phyloP scores from a whole-genome alignment of 2,329 filamentous ascomycete genomes.

The Penicillium corylophilum region DNA sequence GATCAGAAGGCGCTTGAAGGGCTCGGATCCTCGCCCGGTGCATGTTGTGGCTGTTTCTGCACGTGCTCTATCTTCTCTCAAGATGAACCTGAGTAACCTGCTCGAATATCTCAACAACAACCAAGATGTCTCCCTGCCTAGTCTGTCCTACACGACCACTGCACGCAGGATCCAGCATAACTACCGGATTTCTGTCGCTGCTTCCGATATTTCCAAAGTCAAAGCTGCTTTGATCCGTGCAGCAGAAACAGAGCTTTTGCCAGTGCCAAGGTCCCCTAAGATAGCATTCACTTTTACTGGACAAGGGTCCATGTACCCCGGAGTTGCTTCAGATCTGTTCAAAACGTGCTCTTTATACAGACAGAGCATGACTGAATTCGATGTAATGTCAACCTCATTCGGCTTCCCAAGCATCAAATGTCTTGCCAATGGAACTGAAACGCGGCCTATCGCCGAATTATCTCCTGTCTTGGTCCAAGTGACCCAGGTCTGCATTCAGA shows the following conservation, averaged over 20 bases:
- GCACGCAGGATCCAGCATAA: constrained; percentile 62
- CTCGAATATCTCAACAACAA: constrained; percentile 53
- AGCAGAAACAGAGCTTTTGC: too few relatives aligned
- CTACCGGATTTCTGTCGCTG: neutral
- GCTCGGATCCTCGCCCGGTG: constrained; percentile 50
- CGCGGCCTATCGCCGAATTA: too few relatives aligned
- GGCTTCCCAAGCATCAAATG: too few relatives aligned
- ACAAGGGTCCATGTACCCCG: neutral
- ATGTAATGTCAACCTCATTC: too few relatives aligned
- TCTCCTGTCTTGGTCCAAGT: constrained; percentile 35
- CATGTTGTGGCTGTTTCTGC: constrained; percentile 59
- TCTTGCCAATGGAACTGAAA: neutral
- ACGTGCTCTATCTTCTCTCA: constrained; percentile 47
- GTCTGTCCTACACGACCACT: constrained; percentile 63
- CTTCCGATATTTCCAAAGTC: neutral
- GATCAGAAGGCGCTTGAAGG: constrained; percentile 17
- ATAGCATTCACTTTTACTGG: constrained; percentile 7
- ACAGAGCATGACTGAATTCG: neutral
- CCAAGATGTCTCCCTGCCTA: constrained; percentile 47
- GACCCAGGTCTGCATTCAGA: constrained; percentile 37
- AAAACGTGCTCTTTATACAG: neutral
- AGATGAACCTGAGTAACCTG: constrained; percentile 55
- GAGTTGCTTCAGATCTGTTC: neutral
- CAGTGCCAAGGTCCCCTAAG: too few relatives aligned
- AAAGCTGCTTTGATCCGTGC: neutral